These are phyloP conservation scores for Aspergillus tamarii DNA, from an alignment of 2,329 filamentous ascomycete species.

Conservation along the genomic window DNA sequence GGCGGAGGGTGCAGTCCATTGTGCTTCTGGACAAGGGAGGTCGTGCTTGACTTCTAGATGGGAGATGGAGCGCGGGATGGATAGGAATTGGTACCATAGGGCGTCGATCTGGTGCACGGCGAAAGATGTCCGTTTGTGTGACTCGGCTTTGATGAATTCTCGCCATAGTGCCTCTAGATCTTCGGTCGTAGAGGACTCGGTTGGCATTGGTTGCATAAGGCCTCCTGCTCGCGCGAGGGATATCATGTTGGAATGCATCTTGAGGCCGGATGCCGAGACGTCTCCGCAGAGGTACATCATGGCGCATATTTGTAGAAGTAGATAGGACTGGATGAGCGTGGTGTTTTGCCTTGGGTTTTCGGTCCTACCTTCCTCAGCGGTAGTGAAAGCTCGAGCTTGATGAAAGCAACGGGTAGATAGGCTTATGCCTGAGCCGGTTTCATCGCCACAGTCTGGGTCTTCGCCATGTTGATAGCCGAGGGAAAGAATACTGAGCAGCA, in stretches of 20 bases:
- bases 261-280: conserved; percentile 39
- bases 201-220: conserved; percentile 37
- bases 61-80: conserved; percentile 30
- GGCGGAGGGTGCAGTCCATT: conserved; percentile 44
- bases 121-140: conserved; percentile 48
- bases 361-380: conserved; percentile 21
- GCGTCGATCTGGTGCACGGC: conserved; percentile 50
- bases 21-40: conserved; percentile 43
- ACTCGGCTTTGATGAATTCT: conserved; percentile 42
- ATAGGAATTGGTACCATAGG: conserved; percentile 49
- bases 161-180: conserved; percentile 46
- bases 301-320: conserved; percentile 47
- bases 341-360: conserved; percentile 25
- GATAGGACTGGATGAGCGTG: conserved; percentile 41
- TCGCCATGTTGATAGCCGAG: conserved; percentile 45
- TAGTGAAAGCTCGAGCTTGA: conserved; percentile 32
- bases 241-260: conserved; percentile 47
- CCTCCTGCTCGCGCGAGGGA: conserved; percentile 40
- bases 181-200: conserved; percentile 23
- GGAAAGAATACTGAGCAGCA: conserved; percentile 43
- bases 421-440: conserved; percentile 28
- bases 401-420: conserved; percentile 41
- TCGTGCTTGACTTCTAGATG: conserved; percentile 51
- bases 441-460: conserved; percentile 36
- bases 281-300: conserved; percentile 49